A percentile compares a stretch with the other conserved stretches of the same genome.
phyloP scores from a whole-genome alignment of 164 flowering plant species.

The Vitis riparia region DNA sequence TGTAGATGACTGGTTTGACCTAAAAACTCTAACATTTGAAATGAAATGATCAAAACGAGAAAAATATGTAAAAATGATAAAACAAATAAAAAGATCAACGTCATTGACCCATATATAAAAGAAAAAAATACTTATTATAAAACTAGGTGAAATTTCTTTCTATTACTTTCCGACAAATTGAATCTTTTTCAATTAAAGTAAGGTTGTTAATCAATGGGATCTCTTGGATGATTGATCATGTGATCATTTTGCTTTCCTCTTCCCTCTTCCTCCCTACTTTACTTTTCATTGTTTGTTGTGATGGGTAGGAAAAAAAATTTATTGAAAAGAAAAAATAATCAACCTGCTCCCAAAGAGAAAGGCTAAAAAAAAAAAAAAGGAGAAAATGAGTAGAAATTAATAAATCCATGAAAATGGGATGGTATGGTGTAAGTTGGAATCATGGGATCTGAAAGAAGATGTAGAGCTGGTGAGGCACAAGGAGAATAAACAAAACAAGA shows the following conservation, averaged over 20 bases:
- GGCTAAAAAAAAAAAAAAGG: constrained; percentile 2
- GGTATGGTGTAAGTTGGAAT: constrained; percentile 22
- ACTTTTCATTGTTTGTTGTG: neutral
- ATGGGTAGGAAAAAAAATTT: neutral
- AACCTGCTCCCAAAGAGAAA: no score
- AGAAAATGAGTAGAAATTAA: constrained; percentile 51
- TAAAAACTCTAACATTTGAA: neutral
- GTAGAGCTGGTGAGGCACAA: constrained; percentile 46
- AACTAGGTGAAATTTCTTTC: constrained; percentile 6
- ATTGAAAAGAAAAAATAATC: neutral
- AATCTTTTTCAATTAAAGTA: constrained; percentile 21
- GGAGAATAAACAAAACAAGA: constrained; percentile 11
- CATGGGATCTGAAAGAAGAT: constrained; percentile 35
- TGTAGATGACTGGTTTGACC: no score
- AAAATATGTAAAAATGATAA: neutral
- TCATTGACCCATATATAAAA: neutral
- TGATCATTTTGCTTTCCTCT: constrained; percentile 13
- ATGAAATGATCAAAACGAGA: neutral
- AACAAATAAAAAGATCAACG: neutral
- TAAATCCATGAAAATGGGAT: constrained; percentile 25
- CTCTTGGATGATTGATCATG: constrained; percentile 18
- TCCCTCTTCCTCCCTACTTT: neutral
- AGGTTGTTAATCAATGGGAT: constrained; percentile 7
- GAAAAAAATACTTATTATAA: constrained; percentile 3
- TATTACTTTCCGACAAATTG: constrained; percentile 30